phyloP scores from a whole-genome alignment of 202 grass and related monocot species.

The Miscanthus sacchariflorus region DNA sequence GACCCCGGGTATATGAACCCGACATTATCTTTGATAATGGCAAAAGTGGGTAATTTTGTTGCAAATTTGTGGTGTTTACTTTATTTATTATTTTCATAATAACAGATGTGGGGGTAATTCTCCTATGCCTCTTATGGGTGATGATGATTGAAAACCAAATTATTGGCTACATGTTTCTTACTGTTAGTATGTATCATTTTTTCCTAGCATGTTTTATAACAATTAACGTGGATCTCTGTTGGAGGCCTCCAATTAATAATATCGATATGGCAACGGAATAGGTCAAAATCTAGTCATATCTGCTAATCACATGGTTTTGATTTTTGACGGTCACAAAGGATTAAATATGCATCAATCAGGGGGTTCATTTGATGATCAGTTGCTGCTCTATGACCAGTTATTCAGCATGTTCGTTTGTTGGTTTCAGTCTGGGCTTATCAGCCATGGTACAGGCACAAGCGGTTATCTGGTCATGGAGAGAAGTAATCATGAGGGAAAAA shows the following conservation, averaged over 20 bases:
- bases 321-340: neutral
- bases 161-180: too few relatives aligned
- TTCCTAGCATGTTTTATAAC: neutral
- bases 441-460: too few relatives aligned
- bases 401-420: neutral
- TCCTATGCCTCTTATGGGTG: too few relatives aligned
- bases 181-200: too few relatives aligned
- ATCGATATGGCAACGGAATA: neutral
- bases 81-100: too few relatives aligned
- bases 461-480: neutral
- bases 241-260: neutral
- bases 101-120: too few relatives aligned
- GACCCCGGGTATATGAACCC: too few relatives aligned
- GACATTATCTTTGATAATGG: too few relatives aligned
- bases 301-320: neutral
- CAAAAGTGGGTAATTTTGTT: too few relatives aligned
- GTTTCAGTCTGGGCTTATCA: too few relatives aligned
- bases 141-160: too few relatives aligned
- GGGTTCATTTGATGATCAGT: neutral
- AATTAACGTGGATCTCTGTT: neutral
- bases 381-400: neutral
- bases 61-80: too few relatives aligned
- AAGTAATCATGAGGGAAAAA: neutral
- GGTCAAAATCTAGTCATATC: neutral
- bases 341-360: neutral